Conservation (phyloP, 352 stramenopile species). For the Blastocystis sp. region DNA sequence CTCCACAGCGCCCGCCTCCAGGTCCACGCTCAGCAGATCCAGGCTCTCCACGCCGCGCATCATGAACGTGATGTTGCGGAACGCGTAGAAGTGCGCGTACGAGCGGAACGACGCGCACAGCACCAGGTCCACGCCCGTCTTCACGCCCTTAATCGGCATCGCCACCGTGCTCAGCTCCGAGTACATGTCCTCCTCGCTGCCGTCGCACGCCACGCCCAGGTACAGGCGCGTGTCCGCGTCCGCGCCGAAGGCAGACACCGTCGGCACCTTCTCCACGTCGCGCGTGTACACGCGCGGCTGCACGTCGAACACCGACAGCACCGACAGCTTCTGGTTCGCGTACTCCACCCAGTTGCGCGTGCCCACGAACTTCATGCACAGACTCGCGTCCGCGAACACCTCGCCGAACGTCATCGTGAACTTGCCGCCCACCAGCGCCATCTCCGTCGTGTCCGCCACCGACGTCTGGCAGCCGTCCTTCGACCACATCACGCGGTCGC, state of each 20-base stretch:
- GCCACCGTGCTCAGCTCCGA: not conserved
- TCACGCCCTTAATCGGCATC: not conserved
- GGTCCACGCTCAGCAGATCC: conserved; percentile 20
- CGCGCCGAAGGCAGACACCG: conserved; percentile 4
- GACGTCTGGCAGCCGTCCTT: conserved; percentile 6
- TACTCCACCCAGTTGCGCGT: conserved; percentile 54
- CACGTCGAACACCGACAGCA: conserved; percentile 58
- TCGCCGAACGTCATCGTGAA: conserved; percentile 56
- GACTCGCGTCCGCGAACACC: conserved; percentile 18
- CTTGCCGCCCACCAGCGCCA: not conserved
- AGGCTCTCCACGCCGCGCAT: conserved; percentile 34
- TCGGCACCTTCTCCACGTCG: not conserved
- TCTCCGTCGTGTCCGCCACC: conserved; percentile 41
- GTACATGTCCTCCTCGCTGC: conserved; percentile 26
- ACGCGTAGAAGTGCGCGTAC: conserved; percentile 43
- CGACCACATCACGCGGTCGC: conserved; percentile 70
- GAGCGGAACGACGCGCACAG: conserved; percentile 43
- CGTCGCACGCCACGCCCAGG: conserved; percentile 37
- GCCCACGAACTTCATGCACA: conserved; percentile 70
- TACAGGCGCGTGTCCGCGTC: not conserved
- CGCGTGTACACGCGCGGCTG: conserved; percentile 65
- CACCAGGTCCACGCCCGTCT: not conserved
- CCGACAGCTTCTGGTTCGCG: conserved; percentile 58
- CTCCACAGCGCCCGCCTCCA: conserved; percentile 8
- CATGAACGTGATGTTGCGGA: conserved; percentile 60